A percentile compares a stretch with the other conserved stretches of the same genome.
These are phyloP conservation scores for Infundibulicybe gibba DNA, from an alignment of 768 basidiomycete species.

Conservation along the genomic window DNA sequence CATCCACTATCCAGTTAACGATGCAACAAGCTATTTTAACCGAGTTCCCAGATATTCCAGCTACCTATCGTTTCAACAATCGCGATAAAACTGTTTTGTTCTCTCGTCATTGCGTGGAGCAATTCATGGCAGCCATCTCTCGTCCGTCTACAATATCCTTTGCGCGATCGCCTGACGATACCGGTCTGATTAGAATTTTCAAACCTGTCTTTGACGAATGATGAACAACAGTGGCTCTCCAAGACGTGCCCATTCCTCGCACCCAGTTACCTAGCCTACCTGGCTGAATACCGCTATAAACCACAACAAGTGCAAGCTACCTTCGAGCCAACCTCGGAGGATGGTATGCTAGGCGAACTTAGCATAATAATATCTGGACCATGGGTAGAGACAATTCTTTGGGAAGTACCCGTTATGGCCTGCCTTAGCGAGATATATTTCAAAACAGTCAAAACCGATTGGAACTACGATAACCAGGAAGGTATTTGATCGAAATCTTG, in stretches of 20 bases:
- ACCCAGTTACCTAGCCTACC: slow-evolving; percentile 70
- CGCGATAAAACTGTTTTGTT: slow-evolving; percentile 65
- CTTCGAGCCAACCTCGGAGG: slow-evolving; percentile 57
- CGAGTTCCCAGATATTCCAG: slow-evolving; percentile 70
- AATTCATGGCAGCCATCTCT: slow-evolving; percentile 50
- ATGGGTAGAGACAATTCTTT: slow-evolving; percentile 86
- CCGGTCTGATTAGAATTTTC: slow-evolving; percentile 55
- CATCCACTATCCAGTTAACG: slow-evolving; percentile 61
- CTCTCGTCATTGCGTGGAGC: slow-evolving; percentile 59
- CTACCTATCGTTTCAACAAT: slow-evolving; percentile 79
- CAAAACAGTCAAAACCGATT: slow-evolving; percentile 67
- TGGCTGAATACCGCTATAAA: slow-evolving; percentile 65
- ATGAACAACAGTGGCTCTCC: slow-evolving; percentile 68
- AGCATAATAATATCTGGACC: slow-evolving; percentile 71
- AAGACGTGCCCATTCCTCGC: slow-evolving; percentile 73
- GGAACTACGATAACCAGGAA: slow-evolving; percentile 81
- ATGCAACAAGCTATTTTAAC: slow-evolving; percentile 92
- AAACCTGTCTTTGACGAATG: slow-evolving; percentile 50
- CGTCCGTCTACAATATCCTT: slow-evolving; percentile 33
- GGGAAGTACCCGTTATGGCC: slow-evolving; percentile 96
- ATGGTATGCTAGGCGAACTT: slow-evolving; percentile 52
- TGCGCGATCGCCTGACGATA: background rate
- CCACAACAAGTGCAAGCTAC: slow-evolving; percentile 66
- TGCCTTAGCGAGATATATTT: slow-evolving; percentile 91
- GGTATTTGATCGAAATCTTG: slow-evolving; percentile 35